Evolutionary conservation across 202 grass and related monocot genomes (phyloP).

Genomic region (Schoenoplectus tabernaemontani): DNA sequence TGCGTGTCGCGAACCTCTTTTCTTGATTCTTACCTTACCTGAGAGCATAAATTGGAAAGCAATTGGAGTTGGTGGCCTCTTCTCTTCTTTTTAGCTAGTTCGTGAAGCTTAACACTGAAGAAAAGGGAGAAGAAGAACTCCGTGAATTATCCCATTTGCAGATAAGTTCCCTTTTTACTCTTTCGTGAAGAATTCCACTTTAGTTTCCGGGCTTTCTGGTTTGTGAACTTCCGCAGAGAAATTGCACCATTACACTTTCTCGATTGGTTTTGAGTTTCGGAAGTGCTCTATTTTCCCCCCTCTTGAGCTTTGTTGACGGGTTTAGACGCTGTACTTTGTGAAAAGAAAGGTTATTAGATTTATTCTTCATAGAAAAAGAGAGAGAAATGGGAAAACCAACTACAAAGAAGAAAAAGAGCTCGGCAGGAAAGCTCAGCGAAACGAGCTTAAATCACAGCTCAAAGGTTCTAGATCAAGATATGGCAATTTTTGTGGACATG

Average conservation of each 20-base stretch:
- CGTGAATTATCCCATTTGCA: not conserved
- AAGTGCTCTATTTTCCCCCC: not conserved
- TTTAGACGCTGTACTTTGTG: too few relatives aligned
- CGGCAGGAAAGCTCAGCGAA: slow-evolving; percentile 33
- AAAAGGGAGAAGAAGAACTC: not conserved
- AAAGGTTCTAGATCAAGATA: slow-evolving; percentile 36
- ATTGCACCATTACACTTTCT: not conserved
- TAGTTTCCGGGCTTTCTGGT: not conserved
- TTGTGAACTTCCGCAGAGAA: not conserved
- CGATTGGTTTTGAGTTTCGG: not conserved
- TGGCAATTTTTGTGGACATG: slow-evolving; percentile 29
- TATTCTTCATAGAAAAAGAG: not conserved
- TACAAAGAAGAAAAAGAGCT: slow-evolving; percentile 40
- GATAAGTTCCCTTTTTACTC: slow-evolving; percentile 10
- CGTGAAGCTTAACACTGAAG: slow-evolving; percentile 6
- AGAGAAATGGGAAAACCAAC: slow-evolving; percentile 54
- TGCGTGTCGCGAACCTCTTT: slow-evolving; percentile 13
- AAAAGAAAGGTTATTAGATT: not conserved
- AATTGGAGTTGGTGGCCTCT: not conserved
- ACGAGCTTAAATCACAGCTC: slow-evolving; percentile 35
- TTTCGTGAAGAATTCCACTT: slow-evolving; percentile 20
- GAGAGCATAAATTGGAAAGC: not conserved
- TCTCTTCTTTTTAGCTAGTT: not conserved
- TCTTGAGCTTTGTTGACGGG: not conserved
- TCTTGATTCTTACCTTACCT: not conserved